Evolutionary conservation across 768 basidiomycete species (phyloP).

Genomic region (Xerocomus potaroensis): DNA sequence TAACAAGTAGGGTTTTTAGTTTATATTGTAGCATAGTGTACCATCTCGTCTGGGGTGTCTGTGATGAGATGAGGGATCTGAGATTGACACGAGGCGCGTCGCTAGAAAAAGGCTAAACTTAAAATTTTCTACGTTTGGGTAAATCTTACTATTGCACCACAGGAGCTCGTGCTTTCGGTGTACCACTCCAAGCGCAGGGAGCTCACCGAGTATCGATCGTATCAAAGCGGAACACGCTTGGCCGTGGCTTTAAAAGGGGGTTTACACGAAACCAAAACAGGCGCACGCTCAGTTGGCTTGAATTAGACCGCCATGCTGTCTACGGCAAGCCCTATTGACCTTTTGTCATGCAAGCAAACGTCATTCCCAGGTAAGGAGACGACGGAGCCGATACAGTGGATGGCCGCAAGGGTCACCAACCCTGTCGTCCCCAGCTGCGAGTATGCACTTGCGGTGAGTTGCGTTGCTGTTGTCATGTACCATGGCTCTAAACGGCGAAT

Average conservation of each 20-base stretch:
- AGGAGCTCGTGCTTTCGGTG: background rate
- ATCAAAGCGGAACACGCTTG: background rate
- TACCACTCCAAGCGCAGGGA: background rate
- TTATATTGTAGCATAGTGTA: background rate
- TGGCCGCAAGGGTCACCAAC: constrained; percentile 32
- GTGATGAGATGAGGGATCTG: constrained; percentile 10
- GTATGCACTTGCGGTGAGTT: constrained; percentile 52
- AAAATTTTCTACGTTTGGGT: constrained; percentile 2
- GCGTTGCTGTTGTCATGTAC: background rate
- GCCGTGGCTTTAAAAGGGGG: background rate
- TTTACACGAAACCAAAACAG: constrained; percentile 2
- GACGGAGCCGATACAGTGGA: background rate
- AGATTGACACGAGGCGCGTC: constrained; percentile 14
- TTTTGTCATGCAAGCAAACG: background rate
- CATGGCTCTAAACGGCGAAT: background rate
- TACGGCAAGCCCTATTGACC: constrained; percentile 7
- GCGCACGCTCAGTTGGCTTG: background rate
- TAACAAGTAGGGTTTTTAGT: constrained; percentile 9
- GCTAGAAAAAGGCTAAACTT: constrained; percentile 20
- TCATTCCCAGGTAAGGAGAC: background rate
- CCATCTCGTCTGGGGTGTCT: too few relatives aligned
- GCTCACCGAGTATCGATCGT: background rate
- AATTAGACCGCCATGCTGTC: constrained; percentile 15
- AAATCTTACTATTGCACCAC: too few relatives aligned
- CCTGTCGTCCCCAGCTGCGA: constrained; percentile 59